These are phyloP conservation scores for Pigoraptor vietnamica DNA, from an alignment of 78 protist genomes.

Conservation along the genomic window DNA sequence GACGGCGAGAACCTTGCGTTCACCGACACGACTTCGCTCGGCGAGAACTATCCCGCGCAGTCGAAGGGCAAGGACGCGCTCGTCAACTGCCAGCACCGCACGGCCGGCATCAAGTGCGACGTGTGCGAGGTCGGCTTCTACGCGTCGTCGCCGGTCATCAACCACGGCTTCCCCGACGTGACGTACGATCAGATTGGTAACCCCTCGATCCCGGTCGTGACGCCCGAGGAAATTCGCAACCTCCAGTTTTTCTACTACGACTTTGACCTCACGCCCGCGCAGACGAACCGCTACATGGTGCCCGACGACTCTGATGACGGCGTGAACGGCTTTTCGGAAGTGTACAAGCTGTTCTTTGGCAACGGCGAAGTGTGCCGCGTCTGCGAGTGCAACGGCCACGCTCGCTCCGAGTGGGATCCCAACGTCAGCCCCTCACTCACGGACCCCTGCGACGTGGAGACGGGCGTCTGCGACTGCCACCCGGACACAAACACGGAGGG, in stretches of 20 bases:
- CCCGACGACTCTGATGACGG: too few relatives aligned
- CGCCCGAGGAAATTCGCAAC: not conserved
- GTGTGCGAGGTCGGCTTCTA: not conserved
- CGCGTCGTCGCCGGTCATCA: not conserved
- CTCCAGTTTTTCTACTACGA: not conserved
- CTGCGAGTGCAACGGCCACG: not conserved
- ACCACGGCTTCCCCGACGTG: not conserved
- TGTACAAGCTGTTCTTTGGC: not conserved
- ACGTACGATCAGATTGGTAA: not conserved
- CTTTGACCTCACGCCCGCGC: too few relatives aligned
- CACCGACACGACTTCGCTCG: not conserved
- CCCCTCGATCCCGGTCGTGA: not conserved
- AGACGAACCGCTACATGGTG: too few relatives aligned
- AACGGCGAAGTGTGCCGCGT: not conserved
- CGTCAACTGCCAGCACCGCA: not conserved
- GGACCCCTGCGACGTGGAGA: not conserved
- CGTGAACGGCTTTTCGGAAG: too few relatives aligned
- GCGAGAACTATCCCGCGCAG: not conserved
- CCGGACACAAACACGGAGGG: not conserved
- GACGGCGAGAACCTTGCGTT: not conserved
- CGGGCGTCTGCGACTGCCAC: slow-evolving; percentile 7
- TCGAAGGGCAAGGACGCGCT: not conserved
- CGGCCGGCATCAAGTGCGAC: not conserved
- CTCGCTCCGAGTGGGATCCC: not conserved
- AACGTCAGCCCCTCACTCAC: not conserved